Evolutionary conservation across 495 filamentous ascomycete genomes (phyloP).

Genomic region (Xanthoparmelia taractica): DNA sequence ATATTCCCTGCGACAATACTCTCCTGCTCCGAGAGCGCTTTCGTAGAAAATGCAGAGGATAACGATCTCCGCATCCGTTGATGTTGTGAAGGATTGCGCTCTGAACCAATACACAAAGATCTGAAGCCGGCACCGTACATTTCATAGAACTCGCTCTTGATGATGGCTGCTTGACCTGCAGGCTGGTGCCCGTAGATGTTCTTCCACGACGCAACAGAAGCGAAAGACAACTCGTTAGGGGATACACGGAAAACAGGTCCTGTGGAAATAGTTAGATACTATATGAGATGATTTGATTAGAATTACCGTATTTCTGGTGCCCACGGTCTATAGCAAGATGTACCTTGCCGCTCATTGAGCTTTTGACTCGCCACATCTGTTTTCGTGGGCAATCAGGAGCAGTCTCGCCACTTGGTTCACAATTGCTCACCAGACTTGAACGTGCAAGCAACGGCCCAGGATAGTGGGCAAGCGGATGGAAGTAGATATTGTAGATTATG

Average conservation of each 20-base stretch:
- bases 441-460: conserved; percentile 29
- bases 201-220: conserved; percentile 14
- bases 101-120: conserved; percentile 22
- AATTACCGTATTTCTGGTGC: no score
- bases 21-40: conserved; percentile 23
- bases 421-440: conserved; percentile 5
- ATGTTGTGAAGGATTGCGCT: conserved; percentile 23
- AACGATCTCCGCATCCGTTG: conserved; percentile 19
- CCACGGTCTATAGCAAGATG: no score
- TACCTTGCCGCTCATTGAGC: conserved; percentile 16
- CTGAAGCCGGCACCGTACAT: conserved; percentile 23
- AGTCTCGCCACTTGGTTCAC: conserved; percentile 8
- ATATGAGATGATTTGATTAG: no score
- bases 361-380: no score
- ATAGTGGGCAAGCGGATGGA: conserved; percentile 27
- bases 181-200: conserved; percentile 19
- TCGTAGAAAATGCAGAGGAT: conserved; percentile 21
- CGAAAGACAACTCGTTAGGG: conserved; percentile 24
- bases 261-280: conserved; percentile 13
- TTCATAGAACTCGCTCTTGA: conserved; percentile 26
- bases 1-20: neutral
- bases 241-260: conserved; percentile 19
- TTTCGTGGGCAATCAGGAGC: neutral
- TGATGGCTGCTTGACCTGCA: conserved; percentile 3
- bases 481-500: conserved; percentile 27